Conservation (phyloP, 495 filamentous ascomycete species). For the Penicillium longicatenatum region DNA sequence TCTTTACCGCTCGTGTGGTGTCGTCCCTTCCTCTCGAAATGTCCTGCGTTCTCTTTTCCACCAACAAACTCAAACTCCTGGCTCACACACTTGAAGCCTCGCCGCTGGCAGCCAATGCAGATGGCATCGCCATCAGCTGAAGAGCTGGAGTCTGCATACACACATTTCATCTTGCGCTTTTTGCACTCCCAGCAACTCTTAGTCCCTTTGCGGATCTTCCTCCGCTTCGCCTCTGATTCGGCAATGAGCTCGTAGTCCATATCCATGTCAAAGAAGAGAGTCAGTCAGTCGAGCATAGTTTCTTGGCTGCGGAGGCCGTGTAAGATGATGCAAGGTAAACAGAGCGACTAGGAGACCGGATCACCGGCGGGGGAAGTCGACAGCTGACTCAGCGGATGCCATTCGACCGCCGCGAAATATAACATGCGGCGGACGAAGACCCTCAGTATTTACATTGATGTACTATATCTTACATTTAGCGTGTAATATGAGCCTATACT, state of each 20-base stretch:
- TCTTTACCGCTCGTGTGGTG: constrained; percentile 1
- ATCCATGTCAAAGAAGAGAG: not conserved
- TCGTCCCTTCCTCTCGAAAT: constrained; percentile 30
- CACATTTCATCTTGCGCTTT: constrained; percentile 18
- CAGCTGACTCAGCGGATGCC: constrained; percentile 8
- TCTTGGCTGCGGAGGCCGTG: constrained; percentile 3
- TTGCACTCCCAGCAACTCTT: constrained; percentile 34
- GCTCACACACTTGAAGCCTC: constrained; percentile 14
- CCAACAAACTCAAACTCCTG: constrained; percentile 13
- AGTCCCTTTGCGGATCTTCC: constrained; percentile 28
- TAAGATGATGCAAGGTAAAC: constrained; percentile 6
- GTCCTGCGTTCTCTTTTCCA: not conserved
- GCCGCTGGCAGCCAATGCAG: constrained; percentile 15
- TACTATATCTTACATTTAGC: too few relatives aligned
- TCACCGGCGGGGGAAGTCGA: not conserved
- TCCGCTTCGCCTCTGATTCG: constrained; percentile 11
- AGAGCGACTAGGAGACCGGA: not conserved
- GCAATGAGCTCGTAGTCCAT: constrained; percentile 6
- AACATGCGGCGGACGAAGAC: constrained; percentile 3
- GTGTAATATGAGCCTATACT: too few relatives aligned
- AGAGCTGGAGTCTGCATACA: constrained; percentile 6
- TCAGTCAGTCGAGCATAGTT: not conserved
- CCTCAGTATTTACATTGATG: too few relatives aligned
- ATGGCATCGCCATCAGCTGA: constrained; percentile 3
- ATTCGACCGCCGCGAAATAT: constrained; percentile 7